Evolutionary conservation across 164 flowering plant species (phyloP), one percentile per base, ranked within the genome.

Genomic region (Vitis rupestris): DNA sequence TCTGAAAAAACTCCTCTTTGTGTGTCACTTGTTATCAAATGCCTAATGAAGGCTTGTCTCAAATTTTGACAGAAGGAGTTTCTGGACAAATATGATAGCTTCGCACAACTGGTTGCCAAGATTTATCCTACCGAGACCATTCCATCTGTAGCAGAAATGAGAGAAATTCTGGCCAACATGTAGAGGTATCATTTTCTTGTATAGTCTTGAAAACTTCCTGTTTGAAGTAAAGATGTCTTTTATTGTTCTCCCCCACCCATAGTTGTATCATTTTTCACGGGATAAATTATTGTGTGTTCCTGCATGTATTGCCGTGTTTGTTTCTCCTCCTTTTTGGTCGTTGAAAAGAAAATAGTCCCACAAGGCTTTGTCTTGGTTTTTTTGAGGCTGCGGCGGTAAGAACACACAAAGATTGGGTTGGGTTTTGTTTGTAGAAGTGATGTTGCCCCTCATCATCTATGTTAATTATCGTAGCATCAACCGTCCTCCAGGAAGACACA

Each of bases 31-130:
- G 31, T 13, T 12, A 29, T 60, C 10, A 10, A 31, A 8, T 61
- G 55, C 23, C 50, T 50, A 53, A n/a, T 68, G 31, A 9, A 48
- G 29, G 0, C 23, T 48, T 29, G 59, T 10, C 37, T 57, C 53
- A 27, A 9, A 31, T 65, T 63, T 70, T 65, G 65, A 65, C 97
- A 93, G 98, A 90, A 90, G 77, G 98, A 93, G 74, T 93, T 93
- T 75, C 84, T 93, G 51, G 94, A 90, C 78, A 93, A 90, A 83
- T 93, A 90, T 67, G 97, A 90, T 29, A 86, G 90, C 78, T 93
- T 93, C 76, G 92, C 79, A 0, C 90, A 85, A 70, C 79, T 90
- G 58, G 91, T 89, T 29, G 87, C 87, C 47, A 93, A 89, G 85
- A 79, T 91, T 30, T 93, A 93, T 71, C 97, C 94, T 12, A 74